Evolutionary conservation across 2,329 filamentous ascomycete genomes (phyloP), one percentile per base, ranked within the genome.

Genomic region (Sphaceloma murrayae): DNA sequence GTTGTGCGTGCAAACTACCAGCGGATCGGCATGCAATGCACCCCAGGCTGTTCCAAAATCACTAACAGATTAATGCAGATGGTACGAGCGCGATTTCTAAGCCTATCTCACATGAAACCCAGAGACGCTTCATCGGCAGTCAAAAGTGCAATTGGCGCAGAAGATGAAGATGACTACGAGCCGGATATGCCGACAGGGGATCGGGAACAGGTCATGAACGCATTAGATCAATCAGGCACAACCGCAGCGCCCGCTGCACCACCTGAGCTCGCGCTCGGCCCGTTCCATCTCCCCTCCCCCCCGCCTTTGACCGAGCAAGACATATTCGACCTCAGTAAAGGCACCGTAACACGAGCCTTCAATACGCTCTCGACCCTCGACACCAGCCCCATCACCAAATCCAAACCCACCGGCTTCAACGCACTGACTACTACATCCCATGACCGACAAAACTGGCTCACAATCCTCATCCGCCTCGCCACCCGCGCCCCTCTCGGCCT

Each of bases 131-230:
- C 54, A 21, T 52, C 52, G 48, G 48, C 61, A 53, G 52, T 61
- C 49, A 45, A 54, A 51, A 52, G 60, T 52, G 54, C 58, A 38
- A 50, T 53, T 16, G 52, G 53, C 11, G 78, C 84, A 3, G 78
- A 82, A 5, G 87, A 94, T 31, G 88, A 94, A 14, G 86, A 94
- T 52, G 85, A 94, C 54, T 95, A 95, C 57, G 89, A 95, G 56
- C 88, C 89, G 0, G 84, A 93, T 56, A 87, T 86, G 53, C 78
- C 81, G 48, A 74, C 82, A 6, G 77, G 78, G 26, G 79, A 85
- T 52, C 77, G 77, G 1, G 82, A 87, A 55, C 83, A 89, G 56
- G 79, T 85, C 22, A 64, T 82, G 38, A 85, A 89, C 61, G 84
- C 84, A 58, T 70, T 86, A 10, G 84, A 89, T 57, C 76, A 76